Conservation (phyloP, 208 protist species). For the Crithidia mellificae region DNA sequence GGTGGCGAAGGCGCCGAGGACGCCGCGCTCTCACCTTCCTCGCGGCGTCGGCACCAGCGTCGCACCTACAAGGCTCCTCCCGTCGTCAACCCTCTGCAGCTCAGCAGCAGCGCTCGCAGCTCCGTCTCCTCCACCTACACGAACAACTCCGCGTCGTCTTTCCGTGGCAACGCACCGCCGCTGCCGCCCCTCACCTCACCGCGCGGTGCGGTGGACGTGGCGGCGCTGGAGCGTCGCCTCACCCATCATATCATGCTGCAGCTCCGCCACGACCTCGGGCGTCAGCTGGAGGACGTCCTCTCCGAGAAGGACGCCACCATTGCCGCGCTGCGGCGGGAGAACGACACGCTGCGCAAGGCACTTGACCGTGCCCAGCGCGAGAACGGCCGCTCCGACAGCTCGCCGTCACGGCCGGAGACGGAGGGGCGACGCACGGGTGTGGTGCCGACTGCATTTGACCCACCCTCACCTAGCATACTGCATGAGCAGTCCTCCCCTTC, state of each 20-base stretch:
- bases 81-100: background rate
- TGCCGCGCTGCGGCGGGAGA: slow-evolving; percentile 46
- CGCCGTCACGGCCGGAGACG: background rate
- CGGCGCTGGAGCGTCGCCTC: slow-evolving; percentile 34
- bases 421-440: background rate
- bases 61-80: slow-evolving; percentile 3
- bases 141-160: background rate
- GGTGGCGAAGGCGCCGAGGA: too few relatives aligned
- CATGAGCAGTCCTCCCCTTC: slow-evolving; percentile 19
- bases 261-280: slow-evolving; percentile 40
- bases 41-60: background rate
- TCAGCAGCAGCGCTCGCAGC: slow-evolving; percentile 2
- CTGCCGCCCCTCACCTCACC: slow-evolving; percentile 8
- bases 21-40: background rate
- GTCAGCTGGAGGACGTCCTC: slow-evolving; percentile 45
- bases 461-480: slow-evolving; percentile 28
- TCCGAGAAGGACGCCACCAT: slow-evolving; percentile 48
- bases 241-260: slow-evolving; percentile 45
- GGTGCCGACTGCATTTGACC: background rate
- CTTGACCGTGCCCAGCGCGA: slow-evolving; percentile 8
- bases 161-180: background rate
- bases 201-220: background rate
- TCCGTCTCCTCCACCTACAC: slow-evolving; percentile 2
- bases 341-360: slow-evolving; percentile 32
- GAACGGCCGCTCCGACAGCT: background rate